A percentile compares a stretch with the other conserved stretches of the same genome.
Evolutionary conservation across 352 stramenopile genomes (phyloP).

Genomic region (Phytophthora idaei): DNA sequence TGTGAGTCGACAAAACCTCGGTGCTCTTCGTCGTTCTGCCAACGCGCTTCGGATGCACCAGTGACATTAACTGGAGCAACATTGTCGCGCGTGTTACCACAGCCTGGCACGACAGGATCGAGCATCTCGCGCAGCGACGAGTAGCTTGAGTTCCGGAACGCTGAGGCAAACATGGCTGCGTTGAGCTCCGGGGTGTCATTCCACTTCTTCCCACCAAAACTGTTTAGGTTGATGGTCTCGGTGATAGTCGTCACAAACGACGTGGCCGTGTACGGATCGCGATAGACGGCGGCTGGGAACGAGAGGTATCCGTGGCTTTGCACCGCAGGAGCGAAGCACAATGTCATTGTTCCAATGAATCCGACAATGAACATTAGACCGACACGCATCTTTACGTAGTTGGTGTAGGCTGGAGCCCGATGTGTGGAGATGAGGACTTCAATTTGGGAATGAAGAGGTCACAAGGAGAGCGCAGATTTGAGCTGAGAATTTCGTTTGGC

Average conservation of each 20-base stretch:
- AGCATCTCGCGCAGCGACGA: conserved; percentile 44
- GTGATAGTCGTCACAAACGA: conserved; percentile 39
- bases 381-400: background rate
- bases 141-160: conserved; percentile 40
- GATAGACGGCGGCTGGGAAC: conserved; percentile 40
- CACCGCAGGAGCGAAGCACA: conserved; percentile 7
- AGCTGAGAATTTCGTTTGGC: background rate
- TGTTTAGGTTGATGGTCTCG: conserved; percentile 22
- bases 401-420: background rate
- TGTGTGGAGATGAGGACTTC: background rate
- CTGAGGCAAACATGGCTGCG: conserved; percentile 35
- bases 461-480: background rate
- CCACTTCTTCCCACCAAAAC: conserved; percentile 56
- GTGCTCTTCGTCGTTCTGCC: conserved; percentile 47
- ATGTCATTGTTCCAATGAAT: background rate
- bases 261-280: conserved; percentile 31
- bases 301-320: conserved; percentile 54
- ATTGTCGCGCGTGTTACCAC: conserved; percentile 36
- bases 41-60: conserved; percentile 27
- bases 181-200: conserved; percentile 52
- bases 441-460: background rate
- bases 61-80: conserved; percentile 37
- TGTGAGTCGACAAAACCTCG: conserved; percentile 55
- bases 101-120: conserved; percentile 31
- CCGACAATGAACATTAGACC: background rate